These are phyloP conservation scores for Salix udensis DNA, from an alignment of 345 rosid species.

Conservation along the genomic window DNA sequence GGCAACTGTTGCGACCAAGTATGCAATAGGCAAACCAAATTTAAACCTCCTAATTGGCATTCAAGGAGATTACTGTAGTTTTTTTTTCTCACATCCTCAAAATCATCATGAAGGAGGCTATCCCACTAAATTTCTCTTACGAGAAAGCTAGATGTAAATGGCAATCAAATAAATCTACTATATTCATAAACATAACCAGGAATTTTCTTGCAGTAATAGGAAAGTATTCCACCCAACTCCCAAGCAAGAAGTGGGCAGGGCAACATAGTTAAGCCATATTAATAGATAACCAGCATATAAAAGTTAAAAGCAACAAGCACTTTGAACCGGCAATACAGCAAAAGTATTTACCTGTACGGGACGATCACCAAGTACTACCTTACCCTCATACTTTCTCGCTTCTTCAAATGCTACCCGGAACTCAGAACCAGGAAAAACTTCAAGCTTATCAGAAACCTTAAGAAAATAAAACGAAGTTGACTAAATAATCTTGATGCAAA, in stretches of 20 bases:
- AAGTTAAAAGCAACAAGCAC: neutral
- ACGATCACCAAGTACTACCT: slow-evolving; percentile 91
- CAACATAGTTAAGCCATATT: neutral
- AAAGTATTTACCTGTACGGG: slow-evolving; percentile 62
- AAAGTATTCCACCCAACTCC: neutral
- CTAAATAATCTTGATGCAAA: neutral
- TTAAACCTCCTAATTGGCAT: neutral
- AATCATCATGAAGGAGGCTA: neutral
- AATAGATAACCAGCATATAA: neutral
- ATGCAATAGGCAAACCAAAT: neutral
- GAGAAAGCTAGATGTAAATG: neutral
- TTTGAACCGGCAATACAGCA: slow-evolving; percentile 4
- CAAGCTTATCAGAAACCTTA: slow-evolving; percentile 76
- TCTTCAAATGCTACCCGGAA: slow-evolving; percentile 92
- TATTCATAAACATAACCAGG: neutral
- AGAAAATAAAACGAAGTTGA: slow-evolving; percentile 3
- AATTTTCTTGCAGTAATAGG: neutral
- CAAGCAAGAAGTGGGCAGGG: no score
- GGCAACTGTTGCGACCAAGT: neutral
- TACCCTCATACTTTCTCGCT: slow-evolving; percentile 74
- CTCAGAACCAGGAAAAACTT: slow-evolving; percentile 87
- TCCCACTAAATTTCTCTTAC: neutral
- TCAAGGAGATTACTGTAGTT: neutral
- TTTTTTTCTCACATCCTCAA: neutral
- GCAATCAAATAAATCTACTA: neutral